These are phyloP conservation scores for Apiospora saccharicola DNA, from an alignment of 2,329 filamentous ascomycete species.

Conservation along the genomic window DNA sequence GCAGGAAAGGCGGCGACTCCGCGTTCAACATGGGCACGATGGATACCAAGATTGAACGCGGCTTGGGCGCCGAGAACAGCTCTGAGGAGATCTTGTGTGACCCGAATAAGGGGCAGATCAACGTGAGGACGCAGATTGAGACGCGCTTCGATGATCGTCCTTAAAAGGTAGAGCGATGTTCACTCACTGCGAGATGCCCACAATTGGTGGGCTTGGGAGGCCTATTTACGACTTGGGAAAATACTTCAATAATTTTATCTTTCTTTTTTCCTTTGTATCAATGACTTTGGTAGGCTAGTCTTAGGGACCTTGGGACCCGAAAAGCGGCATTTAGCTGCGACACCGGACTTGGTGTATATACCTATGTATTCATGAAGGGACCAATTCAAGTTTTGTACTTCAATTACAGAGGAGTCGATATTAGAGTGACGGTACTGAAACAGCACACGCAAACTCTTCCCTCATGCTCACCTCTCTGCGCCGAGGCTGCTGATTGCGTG, in stretches of 20 bases:
- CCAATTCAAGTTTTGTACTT: neutral
- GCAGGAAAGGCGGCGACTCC: slow-evolving; percentile 3
- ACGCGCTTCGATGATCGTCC: slow-evolving; percentile 25
- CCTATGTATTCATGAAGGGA: neutral
- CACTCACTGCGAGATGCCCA: neutral
- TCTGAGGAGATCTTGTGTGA: slow-evolving; percentile 27
- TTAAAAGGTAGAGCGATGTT: neutral
- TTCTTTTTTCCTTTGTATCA: neutral
- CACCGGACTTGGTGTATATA: neutral
- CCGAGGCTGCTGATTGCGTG: neutral
- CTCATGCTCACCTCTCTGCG: neutral
- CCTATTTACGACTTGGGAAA: neutral
- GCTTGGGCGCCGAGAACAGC: slow-evolving; percentile 26
- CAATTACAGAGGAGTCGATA: neutral
- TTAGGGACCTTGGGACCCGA: neutral
- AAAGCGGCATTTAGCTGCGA: neutral
- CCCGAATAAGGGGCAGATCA: slow-evolving; percentile 22
- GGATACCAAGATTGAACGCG: slow-evolving; percentile 20
- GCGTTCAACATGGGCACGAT: neutral
- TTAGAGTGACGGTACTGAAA: too few relatives aligned
- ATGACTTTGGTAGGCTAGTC: neutral
- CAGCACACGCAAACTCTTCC: too few relatives aligned
- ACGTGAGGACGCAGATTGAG: slow-evolving; percentile 28
- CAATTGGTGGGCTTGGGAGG: neutral
- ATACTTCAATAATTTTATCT: slow-evolving; percentile 2